phyloP scores from a whole-genome alignment of 2,329 filamentous ascomycete genomes.

The Fusarium foetens region DNA sequence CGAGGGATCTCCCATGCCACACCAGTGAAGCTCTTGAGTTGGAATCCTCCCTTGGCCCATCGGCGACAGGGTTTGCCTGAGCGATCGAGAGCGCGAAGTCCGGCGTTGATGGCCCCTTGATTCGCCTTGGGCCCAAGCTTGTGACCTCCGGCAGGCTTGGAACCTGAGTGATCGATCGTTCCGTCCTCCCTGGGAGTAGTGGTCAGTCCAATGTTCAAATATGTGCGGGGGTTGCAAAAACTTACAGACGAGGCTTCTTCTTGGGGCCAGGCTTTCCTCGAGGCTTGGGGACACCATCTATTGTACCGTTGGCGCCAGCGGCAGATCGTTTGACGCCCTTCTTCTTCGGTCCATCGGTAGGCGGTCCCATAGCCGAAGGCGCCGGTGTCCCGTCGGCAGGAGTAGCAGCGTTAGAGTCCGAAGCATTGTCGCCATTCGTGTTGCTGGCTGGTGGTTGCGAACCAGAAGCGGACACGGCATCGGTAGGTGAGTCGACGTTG shows the following conservation, averaged over 20 bases:
- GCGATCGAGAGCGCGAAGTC: conserved; percentile 91
- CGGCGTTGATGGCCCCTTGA: conserved; percentile 96
- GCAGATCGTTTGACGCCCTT: conserved; percentile 79
- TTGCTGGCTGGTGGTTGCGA: conserved; percentile 47
- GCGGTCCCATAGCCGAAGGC: conserved; percentile 68
- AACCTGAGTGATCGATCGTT: conserved; percentile 66
- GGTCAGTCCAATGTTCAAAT: conserved; percentile 44
- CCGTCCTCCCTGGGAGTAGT: conserved; percentile 66
- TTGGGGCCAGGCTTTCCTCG: conserved; percentile 93
- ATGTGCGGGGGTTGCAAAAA: conserved; percentile 43
- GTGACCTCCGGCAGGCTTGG: conserved; percentile 67
- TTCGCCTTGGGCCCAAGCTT: conserved; percentile 97
- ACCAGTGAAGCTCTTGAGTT: conserved; percentile 92
- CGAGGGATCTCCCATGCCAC: conserved; percentile 82
- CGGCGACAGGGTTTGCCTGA: conserved; percentile 91
- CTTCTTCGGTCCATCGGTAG: conserved; percentile 73
- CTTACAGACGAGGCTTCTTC: conserved; percentile 95
- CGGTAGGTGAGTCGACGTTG: conserved; percentile 57
- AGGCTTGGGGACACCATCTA: conserved; percentile 73
- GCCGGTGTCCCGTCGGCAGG: conserved; percentile 64
- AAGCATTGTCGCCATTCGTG: conserved; percentile 65
- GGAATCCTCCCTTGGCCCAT: conserved; percentile 86
- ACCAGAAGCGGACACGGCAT: conserved; percentile 51
- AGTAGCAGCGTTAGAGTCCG: conserved; percentile 69
- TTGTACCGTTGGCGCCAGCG: conserved; percentile 68